Percentiles rank a stretch among this genome's conserved stretches.
phyloP scores from a whole-genome alignment of 2,329 filamentous ascomycete genomes.

The Penicillium sp. region DNA sequence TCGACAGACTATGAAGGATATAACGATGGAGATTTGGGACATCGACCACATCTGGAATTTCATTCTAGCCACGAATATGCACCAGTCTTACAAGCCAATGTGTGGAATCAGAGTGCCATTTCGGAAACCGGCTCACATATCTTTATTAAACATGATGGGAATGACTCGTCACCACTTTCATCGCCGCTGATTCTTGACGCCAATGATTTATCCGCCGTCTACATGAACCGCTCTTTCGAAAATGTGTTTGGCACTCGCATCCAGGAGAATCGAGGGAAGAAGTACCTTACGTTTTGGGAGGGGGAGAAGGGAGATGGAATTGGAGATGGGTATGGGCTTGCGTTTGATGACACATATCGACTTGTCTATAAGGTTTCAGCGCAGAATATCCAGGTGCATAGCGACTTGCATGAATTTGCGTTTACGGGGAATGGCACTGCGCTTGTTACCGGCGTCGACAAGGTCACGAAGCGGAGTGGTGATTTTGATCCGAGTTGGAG shows the following conservation, averaged over 20 bases:
- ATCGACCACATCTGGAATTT: constrained; percentile 12
- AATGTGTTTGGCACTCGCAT: constrained; percentile 11
- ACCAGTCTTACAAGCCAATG: constrained; percentile 8
- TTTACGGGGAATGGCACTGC: constrained; percentile 5
- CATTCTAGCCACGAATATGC: constrained; percentile 10
- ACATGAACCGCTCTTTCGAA: constrained; percentile 10
- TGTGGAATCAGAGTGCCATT: constrained; percentile 6
- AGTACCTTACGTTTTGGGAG: constrained; percentile 8
- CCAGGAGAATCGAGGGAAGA: constrained; percentile 2
- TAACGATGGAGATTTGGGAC: constrained; percentile 9
- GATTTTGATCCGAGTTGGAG: background rate
- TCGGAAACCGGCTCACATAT: constrained; percentile 9
- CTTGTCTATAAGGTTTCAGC: constrained; percentile 8
- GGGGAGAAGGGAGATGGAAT: constrained; percentile 10
- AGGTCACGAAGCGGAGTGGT: background rate
- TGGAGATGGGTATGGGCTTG: constrained; percentile 8
- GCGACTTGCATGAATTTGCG: constrained; percentile 9
- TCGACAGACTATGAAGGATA: constrained; percentile 12
- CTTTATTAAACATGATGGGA: constrained; percentile 11
- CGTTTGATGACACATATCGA: constrained; percentile 5
- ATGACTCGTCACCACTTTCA: constrained; percentile 5
- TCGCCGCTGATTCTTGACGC: constrained; percentile 9
- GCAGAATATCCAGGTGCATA: constrained; percentile 8
- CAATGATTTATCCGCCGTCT: constrained; percentile 9
- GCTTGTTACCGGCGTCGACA: constrained; percentile 4